A percentile compares a stretch with the other conserved stretches of the same genome.
Conservation (phyloP, 1,139 yeast genomes). For the Oligophagozyma castellii region DNA sequence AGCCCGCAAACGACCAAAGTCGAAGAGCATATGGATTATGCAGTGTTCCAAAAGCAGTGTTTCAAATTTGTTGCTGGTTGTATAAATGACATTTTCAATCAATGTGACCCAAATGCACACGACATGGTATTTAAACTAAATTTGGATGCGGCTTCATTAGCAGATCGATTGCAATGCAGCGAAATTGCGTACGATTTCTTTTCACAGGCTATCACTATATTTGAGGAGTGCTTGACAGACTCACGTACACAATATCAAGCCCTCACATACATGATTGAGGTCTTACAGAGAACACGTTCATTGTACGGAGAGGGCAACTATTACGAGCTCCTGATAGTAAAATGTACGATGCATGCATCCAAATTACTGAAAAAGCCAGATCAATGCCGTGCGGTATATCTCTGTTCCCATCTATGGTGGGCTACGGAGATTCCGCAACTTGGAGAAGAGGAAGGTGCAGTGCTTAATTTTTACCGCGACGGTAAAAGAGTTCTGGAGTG, state of each 20-base stretch:
- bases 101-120: constrained; percentile 37
- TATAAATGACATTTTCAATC: constrained; percentile 52
- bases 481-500: constrained; percentile 56
- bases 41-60: constrained; percentile 26
- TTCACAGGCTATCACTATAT: constrained; percentile 75
- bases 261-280: constrained; percentile 45
- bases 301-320: constrained; percentile 16
- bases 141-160: constrained; percentile 46
- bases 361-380: constrained; percentile 83
- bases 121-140: constrained; percentile 34
- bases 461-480: constrained; percentile 27
- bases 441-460: constrained; percentile 35
- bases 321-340: constrained; percentile 70
- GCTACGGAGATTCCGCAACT: constrained; percentile 47
- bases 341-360: constrained; percentile 78
- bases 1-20: constrained; percentile 8
- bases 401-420: constrained; percentile 93
- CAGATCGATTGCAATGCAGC: constrained; percentile 56
- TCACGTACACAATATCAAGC: constrained; percentile 40
- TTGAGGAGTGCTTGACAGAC: constrained; percentile 67
- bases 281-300: constrained; percentile 30
- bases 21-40: constrained; percentile 10
- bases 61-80: constrained; percentile 67
- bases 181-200: constrained; percentile 79
- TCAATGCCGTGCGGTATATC: constrained; percentile 82